A percentile compares a stretch with the other conserved stretches of the same genome.
These are phyloP conservation scores for Rubroboletus pulcherrimus DNA, from an alignment of 768 basidiomycete species.

Conservation along the genomic window DNA sequence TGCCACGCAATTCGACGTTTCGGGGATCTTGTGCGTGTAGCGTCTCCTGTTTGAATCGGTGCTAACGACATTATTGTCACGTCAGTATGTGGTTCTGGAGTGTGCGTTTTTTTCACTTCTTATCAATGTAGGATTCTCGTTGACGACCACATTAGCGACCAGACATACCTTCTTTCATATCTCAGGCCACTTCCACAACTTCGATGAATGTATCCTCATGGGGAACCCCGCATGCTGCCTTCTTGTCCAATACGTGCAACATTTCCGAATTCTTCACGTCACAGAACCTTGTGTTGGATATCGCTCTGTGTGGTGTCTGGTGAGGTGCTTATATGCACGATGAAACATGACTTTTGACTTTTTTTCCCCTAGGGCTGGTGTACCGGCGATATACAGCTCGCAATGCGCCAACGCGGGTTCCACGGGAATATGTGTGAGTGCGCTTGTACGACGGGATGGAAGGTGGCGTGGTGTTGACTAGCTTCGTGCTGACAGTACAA, in stretches of 20 bases:
- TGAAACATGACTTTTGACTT: not conserved
- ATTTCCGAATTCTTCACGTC: slow-evolving; percentile 43
- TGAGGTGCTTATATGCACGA: slow-evolving; percentile 20
- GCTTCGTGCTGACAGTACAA: slow-evolving; percentile 36
- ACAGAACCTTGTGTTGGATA: slow-evolving; percentile 53
- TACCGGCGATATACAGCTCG: slow-evolving; percentile 37
- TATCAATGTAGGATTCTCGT: slow-evolving; percentile 1
- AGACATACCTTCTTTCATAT: slow-evolving; percentile 35
- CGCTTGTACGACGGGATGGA: not conserved
- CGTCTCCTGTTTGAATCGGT: not conserved
- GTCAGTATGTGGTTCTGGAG: slow-evolving; percentile 49
- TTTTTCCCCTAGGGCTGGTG: slow-evolving; percentile 43
- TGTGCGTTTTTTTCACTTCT: slow-evolving; percentile 24
- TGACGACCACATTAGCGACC: slow-evolving; percentile 30
- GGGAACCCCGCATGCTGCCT: slow-evolving; percentile 45
- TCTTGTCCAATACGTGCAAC: slow-evolving; percentile 39
- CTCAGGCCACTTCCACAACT: slow-evolving; percentile 28
- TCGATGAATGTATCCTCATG: slow-evolving; percentile 39
- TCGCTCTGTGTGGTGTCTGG: slow-evolving; percentile 52
- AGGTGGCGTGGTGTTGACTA: not conserved
- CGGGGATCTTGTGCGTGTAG: slow-evolving; percentile 45
- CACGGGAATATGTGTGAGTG: slow-evolving; percentile 42
- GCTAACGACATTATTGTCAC: not conserved
- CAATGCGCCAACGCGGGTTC: slow-evolving; percentile 39
- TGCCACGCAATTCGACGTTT: slow-evolving; percentile 63